Evolutionary conservation across 345 rosid species (phyloP), one percentile per base, ranked within the genome.

Genomic region (Salix caprea): DNA sequence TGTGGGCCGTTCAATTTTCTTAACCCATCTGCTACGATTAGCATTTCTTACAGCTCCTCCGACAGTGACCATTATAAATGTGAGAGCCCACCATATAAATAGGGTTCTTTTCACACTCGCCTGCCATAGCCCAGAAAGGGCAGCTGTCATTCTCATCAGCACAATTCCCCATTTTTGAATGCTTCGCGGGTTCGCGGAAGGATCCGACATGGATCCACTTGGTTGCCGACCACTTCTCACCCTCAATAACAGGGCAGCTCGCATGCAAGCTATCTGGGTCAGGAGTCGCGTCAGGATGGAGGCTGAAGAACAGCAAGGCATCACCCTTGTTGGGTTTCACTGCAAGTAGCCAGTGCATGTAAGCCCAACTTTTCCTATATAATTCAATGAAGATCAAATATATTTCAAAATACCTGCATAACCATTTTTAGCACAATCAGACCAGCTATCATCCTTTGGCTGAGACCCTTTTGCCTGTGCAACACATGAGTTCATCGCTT

Each of bases 211-310:
- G 98, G 85, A 94, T 92, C 98, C 98, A 94, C 85, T 83, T 91
- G n/a, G 98, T 94, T 11, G 97, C 97, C 37, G 97, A 92, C 97
- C 97, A 92, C 77, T 94, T 94, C 94, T 94, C 98, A 28, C 98
- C 98, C 82, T 94, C 89, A 4, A 89, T 65, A 65, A 92, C 98
- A 0, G 97, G 97, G 82, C 98, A 94, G 77, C 98, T 92, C 60
- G 89, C 92, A 26, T 94, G 98, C 85, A 92, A 77, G 77, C 97
- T 94, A 36, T 13, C 66, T 10, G 77, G 0, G 78, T 94, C 97
- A 5, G 90, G 81, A n/a, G 89, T 89, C 65, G 89, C 88, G 61
- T 94, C 88, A 0, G 83, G 97, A 70, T 85, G 93, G 42, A 92
- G 98, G 79, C 89, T 92, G 88, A 92, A 94, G 94, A 94, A 94